phyloP scores from a whole-genome alignment of 2,329 filamentous ascomycete genomes.

The Bipolaris victoriae region DNA sequence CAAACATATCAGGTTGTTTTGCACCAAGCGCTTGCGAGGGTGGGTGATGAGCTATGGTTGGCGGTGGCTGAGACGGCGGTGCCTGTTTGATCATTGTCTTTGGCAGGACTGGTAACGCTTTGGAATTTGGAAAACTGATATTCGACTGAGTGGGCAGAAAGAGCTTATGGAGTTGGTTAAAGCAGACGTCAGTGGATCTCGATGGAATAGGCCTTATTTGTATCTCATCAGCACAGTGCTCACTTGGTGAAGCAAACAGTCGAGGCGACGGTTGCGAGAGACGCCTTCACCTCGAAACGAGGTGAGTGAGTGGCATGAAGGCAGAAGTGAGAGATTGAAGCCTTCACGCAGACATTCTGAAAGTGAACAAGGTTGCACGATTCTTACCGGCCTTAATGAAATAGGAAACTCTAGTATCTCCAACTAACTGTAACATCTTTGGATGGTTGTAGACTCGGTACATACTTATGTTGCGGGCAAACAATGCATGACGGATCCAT shows the following conservation, averaged over 20 bases:
- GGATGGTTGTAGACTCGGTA: too few species aligned
- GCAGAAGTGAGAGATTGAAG: too few species aligned
- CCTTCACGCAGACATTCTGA: too few species aligned
- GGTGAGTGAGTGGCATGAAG: background rate
- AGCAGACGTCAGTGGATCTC: background rate
- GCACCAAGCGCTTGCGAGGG: background rate
- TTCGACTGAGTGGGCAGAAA: background rate
- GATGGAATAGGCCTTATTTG: background rate
- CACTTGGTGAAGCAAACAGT: background rate
- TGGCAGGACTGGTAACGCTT: background rate
- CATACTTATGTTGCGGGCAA: too few species aligned
- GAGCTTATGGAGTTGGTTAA: background rate
- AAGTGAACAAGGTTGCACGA: too few species aligned
- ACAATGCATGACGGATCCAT: too few species aligned
- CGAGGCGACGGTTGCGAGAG: background rate
- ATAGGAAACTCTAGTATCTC: too few species aligned
- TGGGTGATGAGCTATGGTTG: background rate
- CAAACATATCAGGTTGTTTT: slow-evolving; percentile 7
- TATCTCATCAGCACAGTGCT: too few species aligned
- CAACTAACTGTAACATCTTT: too few species aligned
- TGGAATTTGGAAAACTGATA: background rate
- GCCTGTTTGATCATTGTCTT: background rate
- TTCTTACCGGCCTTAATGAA: too few species aligned
- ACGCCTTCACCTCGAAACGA: background rate
- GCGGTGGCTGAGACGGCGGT: background rate